Base-by-base conservation (phyloP, 1,284 basidiomycete species). In the Wolfiporia cocos region DNA sequence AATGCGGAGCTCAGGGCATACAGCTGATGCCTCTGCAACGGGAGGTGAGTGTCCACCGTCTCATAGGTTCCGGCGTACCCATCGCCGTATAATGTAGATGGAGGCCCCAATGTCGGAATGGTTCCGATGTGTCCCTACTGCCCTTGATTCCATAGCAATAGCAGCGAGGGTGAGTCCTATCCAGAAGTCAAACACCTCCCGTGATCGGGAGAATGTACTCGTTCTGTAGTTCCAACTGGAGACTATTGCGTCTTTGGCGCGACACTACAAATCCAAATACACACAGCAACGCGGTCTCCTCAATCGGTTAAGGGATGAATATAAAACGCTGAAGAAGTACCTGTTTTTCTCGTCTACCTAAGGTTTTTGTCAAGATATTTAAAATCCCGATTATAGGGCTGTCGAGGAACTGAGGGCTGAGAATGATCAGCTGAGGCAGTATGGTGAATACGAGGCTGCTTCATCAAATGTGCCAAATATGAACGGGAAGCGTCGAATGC, bases 201-300 rank as follows among this genome's bases (percentile, higher is more conserved):
- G 12, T 31, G 34, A 17, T 10, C n/a, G 9, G 4, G 14, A 7
- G 5, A n/a, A 17, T 30, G 1, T 15, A 12, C 14, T n/a, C n/a
- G n/a, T n/a, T n/a, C 30, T 34, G 1, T 46, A 89, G 85, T 86
- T 87, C 54, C 86, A 90, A 61, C 76, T 83, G 60, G 81, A 86
- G 49, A 75, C 75, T n/a, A 71, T 88, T 59, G 76, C 78, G 2
- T 68, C 74, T 31, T 74, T 85, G 41, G 71, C 86, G 30, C 70
- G 74, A 31, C 72, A 75, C 49, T 82, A 82, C 49, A 75, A 72
- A 52, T 54, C 63, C 12, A 72, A 75, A 46, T 69, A 72, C 49
- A 60, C 70, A 22, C 74, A 80, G 52, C 75, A 78, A 42, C 69
- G 74, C 11, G 57, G 56, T 1, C 47, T 76, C 9, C 64, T 81